These are phyloP conservation scores for Pyrenophora graminea DNA, from an alignment of 2,329 filamentous ascomycete genomes.

Conservation along the genomic window DNA sequence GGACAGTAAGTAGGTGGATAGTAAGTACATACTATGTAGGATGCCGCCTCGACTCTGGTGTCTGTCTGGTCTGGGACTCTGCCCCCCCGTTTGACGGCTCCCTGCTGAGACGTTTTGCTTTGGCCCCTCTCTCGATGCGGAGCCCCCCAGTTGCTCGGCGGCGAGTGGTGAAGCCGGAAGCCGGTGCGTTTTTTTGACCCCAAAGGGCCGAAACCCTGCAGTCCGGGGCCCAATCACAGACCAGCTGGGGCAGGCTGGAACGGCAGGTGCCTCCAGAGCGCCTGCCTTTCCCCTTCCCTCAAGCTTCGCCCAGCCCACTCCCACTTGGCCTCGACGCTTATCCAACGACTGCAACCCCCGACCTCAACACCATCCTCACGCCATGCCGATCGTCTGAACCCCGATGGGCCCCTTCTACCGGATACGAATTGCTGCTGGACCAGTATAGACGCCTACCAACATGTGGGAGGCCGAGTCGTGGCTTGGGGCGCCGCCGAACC, in stretches of 20 bases:
- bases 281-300: slow-evolving; percentile 12
- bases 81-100: neutral
- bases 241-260: slow-evolving; percentile 7
- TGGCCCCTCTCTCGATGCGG: neutral
- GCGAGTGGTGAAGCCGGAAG: slow-evolving; percentile 5
- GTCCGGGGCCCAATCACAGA: slow-evolving; percentile 3
- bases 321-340: slow-evolving; percentile 33
- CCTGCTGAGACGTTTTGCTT: neutral
- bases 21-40: too few relatives aligned
- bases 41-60: too few relatives aligned
- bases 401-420: slow-evolving; percentile 34
- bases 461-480: slow-evolving; percentile 37
- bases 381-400: slow-evolving; percentile 29
- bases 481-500: slow-evolving; percentile 26
- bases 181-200: slow-evolving; percentile 1
- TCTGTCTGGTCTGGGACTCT: too few relatives aligned
- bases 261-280: slow-evolving; percentile 19
- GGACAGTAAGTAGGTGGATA: too few relatives aligned
- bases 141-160: neutral
- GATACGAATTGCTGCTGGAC: slow-evolving; percentile 39
- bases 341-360: slow-evolving; percentile 15
- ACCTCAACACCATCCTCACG: slow-evolving; percentile 13
- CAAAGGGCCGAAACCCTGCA: slow-evolving; percentile 7
- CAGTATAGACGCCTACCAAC: slow-evolving; percentile 38
- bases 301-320: slow-evolving; percentile 26